Base-by-base conservation (phyloP, 345 rosid genomes). In the Euphorbia pulcherrima region DNA sequence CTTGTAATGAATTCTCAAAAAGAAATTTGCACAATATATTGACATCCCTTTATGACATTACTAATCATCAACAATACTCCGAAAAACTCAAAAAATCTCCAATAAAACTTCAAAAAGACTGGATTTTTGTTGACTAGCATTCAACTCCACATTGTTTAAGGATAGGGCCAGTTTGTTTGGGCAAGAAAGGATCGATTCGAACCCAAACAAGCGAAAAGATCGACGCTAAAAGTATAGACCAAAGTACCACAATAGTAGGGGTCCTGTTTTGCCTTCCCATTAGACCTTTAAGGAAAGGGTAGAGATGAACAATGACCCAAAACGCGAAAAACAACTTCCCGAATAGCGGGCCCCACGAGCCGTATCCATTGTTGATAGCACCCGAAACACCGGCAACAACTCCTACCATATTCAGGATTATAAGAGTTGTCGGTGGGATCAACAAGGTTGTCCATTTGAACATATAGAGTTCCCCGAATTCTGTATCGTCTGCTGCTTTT, bases 361-460 rank as follows among this genome's bases (percentile, higher is more conserved):
- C 84, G 48, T 90, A 92, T 2, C 98, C 98, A 50, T 87, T 88
- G 81, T 90, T 92, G 48, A 90, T 92, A 1, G 95, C 95, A 72
- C 81, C 96, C 4, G 98, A 92, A 10, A 92, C 81, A 28, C 98
- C 97, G 1, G 98, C 98, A 0, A 92, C 97, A 5, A 92, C 86
- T 47, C 98, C 96, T 18, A 90, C 98, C 91, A 93, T 89, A 78
- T 93, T 88, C 55, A 90, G 62, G 73, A 90, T 93, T 51, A 93
- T 93, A 28, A 93, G 86, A 60, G 98, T 93, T 2, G 98, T 90
- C 18, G 97, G 97, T 47, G 97, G 98, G 75, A 93, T 93, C 53
- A 90, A 87, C 56, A 93, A 96, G 8, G 97, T 90, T 8, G 98
- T 93, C 98, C 98, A 90, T 79, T 93, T 93, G 83, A 93, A 93